Conservation (phyloP, 129 eudicot species). For the Calendula officinalis region DNA sequence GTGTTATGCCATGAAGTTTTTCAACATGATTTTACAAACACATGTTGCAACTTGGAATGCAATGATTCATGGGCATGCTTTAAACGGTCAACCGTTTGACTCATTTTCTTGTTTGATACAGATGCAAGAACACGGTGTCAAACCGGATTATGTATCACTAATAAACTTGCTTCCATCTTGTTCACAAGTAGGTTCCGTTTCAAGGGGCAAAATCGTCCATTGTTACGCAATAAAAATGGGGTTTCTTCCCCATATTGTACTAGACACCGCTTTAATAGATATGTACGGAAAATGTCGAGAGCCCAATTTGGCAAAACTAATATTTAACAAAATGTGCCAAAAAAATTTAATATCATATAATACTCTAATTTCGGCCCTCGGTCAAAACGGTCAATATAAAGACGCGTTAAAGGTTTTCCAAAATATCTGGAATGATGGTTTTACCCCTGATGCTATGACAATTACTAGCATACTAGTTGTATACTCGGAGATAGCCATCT, state of each 20-base stretch:
- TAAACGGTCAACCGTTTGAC: conserved; percentile 32
- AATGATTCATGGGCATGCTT: conserved; percentile 54
- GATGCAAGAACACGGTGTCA: conserved; percentile 48
- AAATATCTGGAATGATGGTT: conserved; percentile 31
- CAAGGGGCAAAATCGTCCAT: conserved; percentile 50
- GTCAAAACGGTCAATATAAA: conserved; percentile 47
- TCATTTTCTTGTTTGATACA: conserved; percentile 48
- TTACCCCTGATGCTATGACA: conserved; percentile 57
- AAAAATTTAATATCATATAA: conserved; percentile 62
- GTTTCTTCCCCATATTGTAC: conserved; percentile 43
- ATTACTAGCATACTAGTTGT: conserved; percentile 47
- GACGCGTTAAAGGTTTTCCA: conserved; percentile 46
- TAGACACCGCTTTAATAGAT: conserved; percentile 63
- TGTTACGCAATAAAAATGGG: conserved; percentile 51
- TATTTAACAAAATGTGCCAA: conserved; percentile 42
- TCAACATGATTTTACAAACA: conserved; percentile 25
- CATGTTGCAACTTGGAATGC: conserved; percentile 63
- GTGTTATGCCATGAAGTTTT: conserved; percentile 53
- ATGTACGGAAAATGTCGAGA: conserved; percentile 70
- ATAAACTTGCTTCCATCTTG: conserved; percentile 75
- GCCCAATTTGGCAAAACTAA: conserved; percentile 32
- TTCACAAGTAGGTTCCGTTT: conserved; percentile 49
- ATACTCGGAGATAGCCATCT: conserved; percentile 49
- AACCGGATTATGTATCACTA: conserved; percentile 57
- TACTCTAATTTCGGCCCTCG: conserved; percentile 58